Base-by-base conservation (phyloP, 2,329 filamentous ascomycete species). In the Blastomyces emzantsi region DNA sequence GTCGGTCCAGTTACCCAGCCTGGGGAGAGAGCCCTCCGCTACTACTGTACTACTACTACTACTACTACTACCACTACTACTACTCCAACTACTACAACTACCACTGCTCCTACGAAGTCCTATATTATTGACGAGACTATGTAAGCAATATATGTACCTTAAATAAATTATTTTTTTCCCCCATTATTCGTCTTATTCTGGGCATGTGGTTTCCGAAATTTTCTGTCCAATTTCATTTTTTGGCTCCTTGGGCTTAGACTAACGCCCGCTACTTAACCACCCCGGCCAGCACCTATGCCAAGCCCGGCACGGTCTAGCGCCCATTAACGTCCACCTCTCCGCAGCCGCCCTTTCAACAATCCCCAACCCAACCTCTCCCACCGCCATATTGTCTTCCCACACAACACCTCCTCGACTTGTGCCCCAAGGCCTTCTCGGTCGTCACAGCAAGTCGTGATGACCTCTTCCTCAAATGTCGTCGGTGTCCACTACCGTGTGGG, bases 401-500 rank as follows among this genome's bases (percentile, higher is more conserved):
- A 47, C 25, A 9, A 19, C 19, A 0, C 19, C 41, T 39, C 45
- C 22, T 47, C 30, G 7, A 19, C 15, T 30, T 60, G 33, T 25
- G 33, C 28, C 17, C 43, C 59, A 52, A 36, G 59, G 22, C 45
- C 41, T 19, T 45, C 41, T 62, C 51, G 47, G 39, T n/a, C 58
- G 63, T 52, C 45, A 55, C 25, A 19, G 22, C 54, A 45, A 19
- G 51, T 70, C 75, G 75, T 73, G 75, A 94, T 94, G 90, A 87
- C 90, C 64, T 92, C 90, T 68, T 91, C 90, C 67, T 96, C 92
- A 66, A 97, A 97, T 79, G 94, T 99, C 70, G 94, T 97, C 73
- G 94, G 94, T 75, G 94, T 99, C 70, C 94, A 99, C 81, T 99
- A 99, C 79, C 86, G 94, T 69, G 94, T 99, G 69, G 94, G 94